Evolutionary conservation across 2,329 filamentous ascomycete genomes (phyloP).

Genomic region (Epichloe brachyelytri): DNA sequence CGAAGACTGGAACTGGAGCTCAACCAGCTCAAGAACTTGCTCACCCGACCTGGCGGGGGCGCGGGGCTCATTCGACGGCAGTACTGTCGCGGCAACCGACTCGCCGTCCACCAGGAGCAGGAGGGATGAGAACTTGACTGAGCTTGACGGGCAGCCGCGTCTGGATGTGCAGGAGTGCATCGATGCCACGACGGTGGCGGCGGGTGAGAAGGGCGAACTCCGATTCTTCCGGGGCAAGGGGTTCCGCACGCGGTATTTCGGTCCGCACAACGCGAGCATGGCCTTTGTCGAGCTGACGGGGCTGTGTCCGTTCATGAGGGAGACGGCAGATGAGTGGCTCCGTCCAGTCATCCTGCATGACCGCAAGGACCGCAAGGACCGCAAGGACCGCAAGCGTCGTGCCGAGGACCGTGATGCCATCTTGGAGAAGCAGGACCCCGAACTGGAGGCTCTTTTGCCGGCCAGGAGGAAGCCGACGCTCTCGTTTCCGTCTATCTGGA

Average conservation of each 20-base stretch:
- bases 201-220: conserved; percentile 37
- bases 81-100: conserved; percentile 32
- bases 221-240: conserved; percentile 46
- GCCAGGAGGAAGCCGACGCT: conserved; percentile 34
- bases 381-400: conserved; percentile 40
- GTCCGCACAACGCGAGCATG: conserved; percentile 47
- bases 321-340: conserved; percentile 49
- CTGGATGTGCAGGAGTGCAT: conserved; percentile 27
- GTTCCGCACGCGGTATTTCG: conserved; percentile 47
- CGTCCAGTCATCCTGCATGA: conserved; percentile 42
- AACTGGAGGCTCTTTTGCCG: conserved; percentile 38
- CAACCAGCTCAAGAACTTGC: conserved; percentile 39
- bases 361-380: conserved; percentile 43
- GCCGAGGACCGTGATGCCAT: conserved; percentile 38
- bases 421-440: conserved; percentile 33
- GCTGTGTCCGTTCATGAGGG: conserved; percentile 47
- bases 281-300: conserved; percentile 46
- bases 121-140: conserved; percentile 25
- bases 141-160: conserved; percentile 20
- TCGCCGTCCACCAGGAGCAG: conserved; percentile 33
- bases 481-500: conserved; percentile 38
- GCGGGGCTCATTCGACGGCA: conserved; percentile 32
- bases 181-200: conserved; percentile 25
- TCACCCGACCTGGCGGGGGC: conserved; percentile 28
- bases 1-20: conserved; percentile 47